These are phyloP conservation scores for Trichoderma sp. DNA, from an alignment of 2,329 filamentous ascomycete species.

Conservation along the genomic window DNA sequence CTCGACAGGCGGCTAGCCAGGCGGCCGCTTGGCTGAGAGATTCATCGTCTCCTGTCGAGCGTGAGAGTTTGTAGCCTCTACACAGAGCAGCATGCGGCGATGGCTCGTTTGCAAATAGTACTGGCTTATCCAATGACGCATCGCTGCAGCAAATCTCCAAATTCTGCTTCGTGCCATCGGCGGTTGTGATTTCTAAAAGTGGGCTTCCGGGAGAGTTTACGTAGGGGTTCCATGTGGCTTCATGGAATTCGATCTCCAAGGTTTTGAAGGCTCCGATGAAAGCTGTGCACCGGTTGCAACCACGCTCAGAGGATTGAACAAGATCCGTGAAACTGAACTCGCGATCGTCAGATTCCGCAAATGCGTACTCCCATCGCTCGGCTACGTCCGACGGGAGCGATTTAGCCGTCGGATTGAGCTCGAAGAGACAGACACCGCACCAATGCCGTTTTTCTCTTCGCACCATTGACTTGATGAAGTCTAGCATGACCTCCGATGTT, in stretches of 20 bases:
- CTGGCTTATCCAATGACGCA: background rate
- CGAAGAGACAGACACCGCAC: constrained; percentile 23
- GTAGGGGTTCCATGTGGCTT: constrained; percentile 3
- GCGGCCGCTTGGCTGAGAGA: background rate
- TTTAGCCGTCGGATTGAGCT: constrained; percentile 12
- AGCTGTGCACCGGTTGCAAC: constrained; percentile 14
- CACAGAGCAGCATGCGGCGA: background rate
- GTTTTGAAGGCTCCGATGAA: background rate
- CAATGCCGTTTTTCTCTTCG: background rate
- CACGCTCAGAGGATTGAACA: background rate
- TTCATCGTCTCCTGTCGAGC: background rate
- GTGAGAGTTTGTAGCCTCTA: background rate
- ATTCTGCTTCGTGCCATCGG: background rate
- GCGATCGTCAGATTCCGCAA: constrained; percentile 7
- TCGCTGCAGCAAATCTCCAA: constrained; percentile 14
- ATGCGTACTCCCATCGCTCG: background rate
- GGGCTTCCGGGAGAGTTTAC: background rate
- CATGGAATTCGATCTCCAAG: background rate
- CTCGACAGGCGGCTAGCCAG: constrained; percentile 14
- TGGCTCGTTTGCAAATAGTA: background rate
- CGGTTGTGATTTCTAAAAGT: background rate
- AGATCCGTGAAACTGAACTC: constrained; percentile 12
- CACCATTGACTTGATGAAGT: background rate
- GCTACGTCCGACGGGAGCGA: constrained; percentile 1
- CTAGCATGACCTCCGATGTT: background rate